Conservation (phyloP, 2,329 filamentous ascomycete genomes). For the Chaetomiaceae sp. region DNA sequence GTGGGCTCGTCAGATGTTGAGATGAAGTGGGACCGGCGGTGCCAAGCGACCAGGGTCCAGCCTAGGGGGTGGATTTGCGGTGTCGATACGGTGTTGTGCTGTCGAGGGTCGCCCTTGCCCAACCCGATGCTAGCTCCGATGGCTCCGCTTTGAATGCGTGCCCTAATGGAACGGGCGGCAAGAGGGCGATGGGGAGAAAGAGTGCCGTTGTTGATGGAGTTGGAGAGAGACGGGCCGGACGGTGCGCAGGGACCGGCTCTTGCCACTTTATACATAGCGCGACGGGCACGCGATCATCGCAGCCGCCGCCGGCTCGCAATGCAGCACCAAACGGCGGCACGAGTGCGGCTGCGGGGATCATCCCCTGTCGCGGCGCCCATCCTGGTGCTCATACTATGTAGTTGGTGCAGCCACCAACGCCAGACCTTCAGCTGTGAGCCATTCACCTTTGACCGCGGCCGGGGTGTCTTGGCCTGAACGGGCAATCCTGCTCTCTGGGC, state of each 20-base stretch:
- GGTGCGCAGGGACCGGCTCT: neutral
- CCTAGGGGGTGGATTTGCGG: conserved; percentile 22
- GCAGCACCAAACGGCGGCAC: conserved; percentile 11
- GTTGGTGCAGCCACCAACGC: conserved; percentile 13
- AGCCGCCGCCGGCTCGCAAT: conserved; percentile 14
- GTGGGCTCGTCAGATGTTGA: conserved; percentile 9
- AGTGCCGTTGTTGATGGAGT: neutral
- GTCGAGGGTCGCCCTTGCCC: neutral
- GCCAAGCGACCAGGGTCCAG: conserved; percentile 17
- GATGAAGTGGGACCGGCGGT: conserved; percentile 8
- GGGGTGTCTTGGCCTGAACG: conserved; percentile 1
- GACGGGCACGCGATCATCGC: conserved; percentile 18
- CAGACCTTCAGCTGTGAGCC: neutral
- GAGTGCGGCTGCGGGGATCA: conserved; percentile 15
- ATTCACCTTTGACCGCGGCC: neutral
- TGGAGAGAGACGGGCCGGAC: neutral
- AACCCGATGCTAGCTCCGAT: conserved; percentile 11
- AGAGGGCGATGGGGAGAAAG: neutral
- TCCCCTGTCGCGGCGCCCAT: conserved; percentile 9
- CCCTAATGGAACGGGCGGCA: neutral
- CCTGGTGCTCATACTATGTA: neutral
- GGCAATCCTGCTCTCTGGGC: conserved; percentile 6
- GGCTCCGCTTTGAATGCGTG: conserved; percentile 7
- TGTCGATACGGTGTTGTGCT: conserved; percentile 16
- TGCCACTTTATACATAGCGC: conserved; percentile 15